Percentiles rank a stretch among this genome's conserved stretches.
These are phyloP conservation scores for Yamadazyma sp. DNA, from an alignment of 805 yeast genomes.

Conservation along the genomic window DNA sequence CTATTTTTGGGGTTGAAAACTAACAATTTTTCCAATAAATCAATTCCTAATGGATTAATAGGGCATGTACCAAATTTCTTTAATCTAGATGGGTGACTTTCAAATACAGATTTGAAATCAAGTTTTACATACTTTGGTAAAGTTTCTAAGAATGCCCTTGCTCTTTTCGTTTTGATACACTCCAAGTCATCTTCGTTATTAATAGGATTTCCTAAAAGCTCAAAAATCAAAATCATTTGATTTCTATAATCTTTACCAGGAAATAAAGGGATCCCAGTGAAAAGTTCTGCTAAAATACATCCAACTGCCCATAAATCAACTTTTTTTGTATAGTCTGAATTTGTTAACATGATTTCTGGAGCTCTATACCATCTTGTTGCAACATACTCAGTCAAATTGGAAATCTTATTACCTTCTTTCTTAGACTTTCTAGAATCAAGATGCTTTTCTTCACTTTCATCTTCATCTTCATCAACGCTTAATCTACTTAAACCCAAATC, in stretches of 20 bases:
- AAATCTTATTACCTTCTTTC: conserved; percentile 15
- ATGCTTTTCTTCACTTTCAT: conserved; percentile 2
- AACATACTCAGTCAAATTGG: conserved; percentile 73
- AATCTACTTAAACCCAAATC: conserved; percentile 75
- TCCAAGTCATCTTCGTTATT: conserved; percentile 14
- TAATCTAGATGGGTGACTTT: conserved; percentile 19
- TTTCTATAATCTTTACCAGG: conserved; percentile 76
- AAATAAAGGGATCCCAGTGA: conserved; percentile 58
- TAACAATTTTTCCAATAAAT: conserved; percentile 58
- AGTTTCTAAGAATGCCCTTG: conserved; percentile 22
- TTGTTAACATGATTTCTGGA: conserved; percentile 76
- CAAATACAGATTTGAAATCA: conserved; percentile 17
- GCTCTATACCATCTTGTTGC: conserved; percentile 87
- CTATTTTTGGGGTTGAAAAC: conserved; percentile 84
- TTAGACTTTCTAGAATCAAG: background rate
- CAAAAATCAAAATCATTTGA: conserved; percentile 64
- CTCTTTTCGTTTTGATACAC: conserved; percentile 22
- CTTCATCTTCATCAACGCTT: conserved; percentile 14
- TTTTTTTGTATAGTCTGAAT: conserved; percentile 70
- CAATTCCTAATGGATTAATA: conserved; percentile 27
- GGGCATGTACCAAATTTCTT: conserved; percentile 11
- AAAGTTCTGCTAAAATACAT: conserved; percentile 71
- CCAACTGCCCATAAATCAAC: conserved; percentile 83
- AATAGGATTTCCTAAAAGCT: conserved; percentile 65
- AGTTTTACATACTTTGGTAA: conserved; percentile 20